Conservation (phyloP, 73 alveolate species). For the Tetrahymena elliotti region DNA sequence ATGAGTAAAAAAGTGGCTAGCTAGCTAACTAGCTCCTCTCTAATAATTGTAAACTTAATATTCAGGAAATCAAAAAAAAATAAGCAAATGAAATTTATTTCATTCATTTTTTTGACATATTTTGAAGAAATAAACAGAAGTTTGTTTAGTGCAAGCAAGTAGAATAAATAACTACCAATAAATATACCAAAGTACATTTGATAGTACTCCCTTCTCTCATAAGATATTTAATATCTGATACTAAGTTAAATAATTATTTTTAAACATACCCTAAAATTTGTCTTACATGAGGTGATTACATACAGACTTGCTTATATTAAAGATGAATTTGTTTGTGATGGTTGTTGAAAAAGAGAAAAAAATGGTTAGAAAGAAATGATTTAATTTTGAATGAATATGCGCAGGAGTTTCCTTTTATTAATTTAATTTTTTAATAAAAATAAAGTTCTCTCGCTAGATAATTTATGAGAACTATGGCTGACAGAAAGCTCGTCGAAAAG, state of each 20-base stretch:
- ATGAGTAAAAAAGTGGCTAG: neutral
- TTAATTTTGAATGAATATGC: neutral
- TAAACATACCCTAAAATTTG: neutral
- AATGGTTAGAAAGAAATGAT: neutral
- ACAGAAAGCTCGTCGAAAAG: neutral
- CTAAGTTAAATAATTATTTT: neutral
- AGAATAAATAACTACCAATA: no score
- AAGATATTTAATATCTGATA: no score
- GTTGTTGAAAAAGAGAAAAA: neutral
- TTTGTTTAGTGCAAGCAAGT: no score
- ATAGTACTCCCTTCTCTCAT: no score
- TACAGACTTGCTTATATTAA: neutral
- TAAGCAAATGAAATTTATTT: no score
- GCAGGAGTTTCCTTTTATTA: neutral
- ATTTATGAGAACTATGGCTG: neutral
- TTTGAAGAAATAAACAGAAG: no score
- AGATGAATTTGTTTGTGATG: neutral
- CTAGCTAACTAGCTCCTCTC: neutral
- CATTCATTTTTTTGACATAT: no score
- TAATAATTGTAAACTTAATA: neutral
- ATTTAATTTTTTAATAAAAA: neutral
- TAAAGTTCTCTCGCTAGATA: neutral
- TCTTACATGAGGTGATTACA: neutral
- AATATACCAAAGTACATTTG: no score
- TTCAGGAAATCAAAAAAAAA: no score